Base-by-base conservation (phyloP, 2,329 filamentous ascomycete genomes). In the Curvularia eragrostidis region DNA sequence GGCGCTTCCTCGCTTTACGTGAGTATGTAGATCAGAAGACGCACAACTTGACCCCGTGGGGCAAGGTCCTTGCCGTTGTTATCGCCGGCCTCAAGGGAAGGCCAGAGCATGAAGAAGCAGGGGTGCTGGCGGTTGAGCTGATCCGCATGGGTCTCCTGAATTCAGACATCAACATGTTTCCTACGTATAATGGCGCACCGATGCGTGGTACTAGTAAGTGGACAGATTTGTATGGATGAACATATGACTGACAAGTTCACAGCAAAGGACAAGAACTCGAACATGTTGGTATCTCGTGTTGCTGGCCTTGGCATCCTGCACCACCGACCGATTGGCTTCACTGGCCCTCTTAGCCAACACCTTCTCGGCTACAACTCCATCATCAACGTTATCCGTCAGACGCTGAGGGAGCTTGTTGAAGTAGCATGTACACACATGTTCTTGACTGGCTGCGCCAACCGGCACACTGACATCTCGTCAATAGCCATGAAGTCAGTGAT, bases 331-430 rank as follows among this genome's bases (percentile, higher is more conserved):
- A 93, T 94, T 66, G 95, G 95, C 28, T 99, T 97, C 77, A 97
- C 94, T 1, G 95, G 95, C 0, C 94, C 95, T 1, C 84, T 99
- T 1, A 97, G 93, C 81, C 89, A 95, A 76, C 93, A 94, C 65
- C 83, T 97, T 51, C 83, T 99, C 41, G 89, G 88, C 24, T 99
- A 93, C 81, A 90, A 92, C 59, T 93, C 92, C 1, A 83, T 98
- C 56, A 88, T 92, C 39, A 89, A 89, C 2, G 87, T 91, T 39
- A 88, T 97, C 23, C 89, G 93, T 38, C 87, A 89, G 63, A 87
- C 88, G 32, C 83, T 96, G 63, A 87, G 95, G 47, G 93, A 96
- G 74, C 79, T 98, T 34, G 80, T 95, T 13, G 95, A 99, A 77
- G 90, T 92, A 41, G 86, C 94, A 62, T 82, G 93, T 19, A 88